Conservation (phyloP, 345 rosid genomes). For the Aegle marmelos region DNA sequence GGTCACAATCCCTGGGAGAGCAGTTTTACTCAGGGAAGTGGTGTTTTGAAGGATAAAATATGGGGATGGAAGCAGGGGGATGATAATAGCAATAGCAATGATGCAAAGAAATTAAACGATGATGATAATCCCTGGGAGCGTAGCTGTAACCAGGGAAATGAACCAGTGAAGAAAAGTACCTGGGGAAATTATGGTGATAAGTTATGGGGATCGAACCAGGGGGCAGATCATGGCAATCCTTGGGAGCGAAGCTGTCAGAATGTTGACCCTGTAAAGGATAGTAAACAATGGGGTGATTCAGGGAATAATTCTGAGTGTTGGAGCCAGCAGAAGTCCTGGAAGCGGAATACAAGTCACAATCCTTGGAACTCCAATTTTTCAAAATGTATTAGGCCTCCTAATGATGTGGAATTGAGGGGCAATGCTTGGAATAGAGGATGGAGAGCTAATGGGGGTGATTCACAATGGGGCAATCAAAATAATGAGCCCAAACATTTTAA, state of each 20-base stretch:
- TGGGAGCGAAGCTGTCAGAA: slow-evolving; percentile 11
- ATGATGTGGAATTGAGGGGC: slow-evolving; percentile 23
- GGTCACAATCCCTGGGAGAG: slow-evolving; percentile 47
- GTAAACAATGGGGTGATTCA: slow-evolving; percentile 20
- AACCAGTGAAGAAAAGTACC: neutral
- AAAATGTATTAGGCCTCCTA: slow-evolving; percentile 13
- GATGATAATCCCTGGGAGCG: slow-evolving; percentile 16
- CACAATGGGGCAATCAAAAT: slow-evolving; percentile 16
- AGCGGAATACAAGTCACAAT: slow-evolving; percentile 16
- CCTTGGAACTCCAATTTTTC: slow-evolving; percentile 19
- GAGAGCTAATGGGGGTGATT: slow-evolving; percentile 28
- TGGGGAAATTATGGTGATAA: slow-evolving; percentile 15
- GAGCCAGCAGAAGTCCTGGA: slow-evolving; percentile 20
- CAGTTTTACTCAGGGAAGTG: slow-evolving; percentile 26
- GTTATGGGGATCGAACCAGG: slow-evolving; percentile 10
- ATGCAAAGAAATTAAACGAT: slow-evolving; percentile 15
- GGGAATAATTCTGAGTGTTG: slow-evolving; percentile 25
- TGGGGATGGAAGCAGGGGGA: slow-evolving; percentile 22
- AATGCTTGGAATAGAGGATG: slow-evolving; percentile 27
- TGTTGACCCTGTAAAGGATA: neutral
- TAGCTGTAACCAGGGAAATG: slow-evolving; percentile 9
- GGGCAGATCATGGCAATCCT: neutral
- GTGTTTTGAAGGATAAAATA: slow-evolving; percentile 26
- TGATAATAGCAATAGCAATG: neutral
- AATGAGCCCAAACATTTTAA: slow-evolving; percentile 25